Evolutionary conservation across 768 basidiomycete species (phyloP).

Genomic region (Rossbeevera mucosa): DNA sequence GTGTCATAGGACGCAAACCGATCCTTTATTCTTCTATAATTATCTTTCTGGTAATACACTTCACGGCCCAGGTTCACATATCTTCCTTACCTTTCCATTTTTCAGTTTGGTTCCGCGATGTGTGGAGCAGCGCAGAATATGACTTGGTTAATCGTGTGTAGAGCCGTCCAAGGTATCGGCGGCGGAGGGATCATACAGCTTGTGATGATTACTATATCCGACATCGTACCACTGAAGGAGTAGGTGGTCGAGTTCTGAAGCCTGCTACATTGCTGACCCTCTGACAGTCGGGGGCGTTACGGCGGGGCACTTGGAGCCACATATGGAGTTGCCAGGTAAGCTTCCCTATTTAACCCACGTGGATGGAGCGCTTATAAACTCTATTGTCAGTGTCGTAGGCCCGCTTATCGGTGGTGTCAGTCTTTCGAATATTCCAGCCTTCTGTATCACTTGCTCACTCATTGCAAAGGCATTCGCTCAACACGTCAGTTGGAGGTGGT

Average conservation of each 20-base stretch:
- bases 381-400: constrained; percentile 51
- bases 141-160: constrained; percentile 69
- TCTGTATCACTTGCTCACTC: constrained; percentile 1
- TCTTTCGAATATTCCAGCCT: background rate
- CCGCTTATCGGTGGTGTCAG: constrained; percentile 80
- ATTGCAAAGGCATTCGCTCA: constrained; percentile 54
- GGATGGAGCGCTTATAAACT: background rate
- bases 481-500: constrained; percentile 81
- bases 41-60: constrained; percentile 56
- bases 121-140: constrained; percentile 79
- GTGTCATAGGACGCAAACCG: constrained; percentile 54
- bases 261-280: constrained; percentile 14
- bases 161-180: constrained; percentile 81
- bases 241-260: constrained; percentile 30
- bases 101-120: constrained; percentile 69
- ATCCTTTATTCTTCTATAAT: constrained; percentile 62
- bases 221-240: constrained; percentile 80
- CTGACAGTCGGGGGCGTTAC: constrained; percentile 67
- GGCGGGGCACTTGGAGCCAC: constrained; percentile 71
- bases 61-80: background rate
- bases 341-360: background rate
- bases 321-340: constrained; percentile 62
- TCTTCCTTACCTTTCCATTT: background rate
- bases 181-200: constrained; percentile 77
- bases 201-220: constrained; percentile 73